Evolutionary conservation across 768 basidiomycete genomes (phyloP), one percentile per base, ranked within the genome.

Genomic region (Pholiota molesta): DNA sequence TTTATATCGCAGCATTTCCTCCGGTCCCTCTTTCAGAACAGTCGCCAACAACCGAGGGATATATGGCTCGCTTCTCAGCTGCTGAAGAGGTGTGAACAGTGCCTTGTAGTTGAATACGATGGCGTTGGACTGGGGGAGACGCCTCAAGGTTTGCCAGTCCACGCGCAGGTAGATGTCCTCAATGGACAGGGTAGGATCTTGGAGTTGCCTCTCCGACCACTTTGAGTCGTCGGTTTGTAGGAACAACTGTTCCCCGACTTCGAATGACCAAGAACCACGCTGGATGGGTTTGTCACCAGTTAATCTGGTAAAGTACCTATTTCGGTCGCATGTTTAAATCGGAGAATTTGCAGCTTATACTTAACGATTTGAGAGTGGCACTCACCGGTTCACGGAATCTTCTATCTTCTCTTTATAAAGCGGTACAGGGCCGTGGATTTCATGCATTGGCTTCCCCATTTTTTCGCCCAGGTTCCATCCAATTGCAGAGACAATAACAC

Each of bases 91-190:
- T 1, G 82, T 85, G 69, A 85, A 86, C 26, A 86, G 69, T 10
- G 81, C 77, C 63, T 83, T 85, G 69, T 79, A 84, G 65, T 83
- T 84, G 73, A 85, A 85, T 8, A 81, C 73, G 26, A 86, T 81
- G 0, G 81, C 79, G 11, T 71, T 71, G 6, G 83, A 83, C 57
- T 70, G 69, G 13, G 84, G 83, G 45, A 85, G 67, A 33, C 82
- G 77, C 17, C 83, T 76, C 33, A 85, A 67, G 8, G 82, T 84
- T 66, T 86, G 84, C 83, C 83, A 85, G 60, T 85, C 83, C 19
- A 86, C 81, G 14, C 83, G 79, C 44, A 86, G 63, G 63, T 76
- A 70, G 26, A 84, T 72, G 55, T 82, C 74, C 28, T 79, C 76
- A 40, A 80, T 54, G 2, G 70, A 54, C 16, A 85, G 69, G 29